These are phyloP conservation scores for Cordyceps sp. DNA, from an alignment of 2,329 filamentous ascomycete species.

Conservation along the genomic window DNA sequence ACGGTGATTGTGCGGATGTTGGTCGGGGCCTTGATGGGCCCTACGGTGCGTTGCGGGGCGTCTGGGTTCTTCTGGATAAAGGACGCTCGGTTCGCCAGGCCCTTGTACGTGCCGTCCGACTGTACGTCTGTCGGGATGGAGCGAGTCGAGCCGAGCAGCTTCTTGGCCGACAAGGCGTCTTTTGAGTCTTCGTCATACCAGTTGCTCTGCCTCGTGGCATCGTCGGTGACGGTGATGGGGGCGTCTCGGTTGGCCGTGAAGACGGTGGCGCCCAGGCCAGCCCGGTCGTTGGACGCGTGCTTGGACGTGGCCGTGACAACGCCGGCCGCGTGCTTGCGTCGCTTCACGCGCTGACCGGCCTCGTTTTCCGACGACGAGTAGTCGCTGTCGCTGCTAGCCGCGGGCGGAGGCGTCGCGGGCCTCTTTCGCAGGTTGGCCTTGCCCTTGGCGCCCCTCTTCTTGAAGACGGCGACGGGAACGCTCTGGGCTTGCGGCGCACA, in stretches of 20 bases:
- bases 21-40: conserved; percentile 73
- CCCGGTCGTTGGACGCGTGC: conserved; percentile 15
- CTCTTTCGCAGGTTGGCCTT: conserved; percentile 70
- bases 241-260: conserved; percentile 45
- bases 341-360: conserved; percentile 60
- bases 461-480: conserved; percentile 55
- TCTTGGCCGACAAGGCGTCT: conserved; percentile 29
- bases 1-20: conserved; percentile 85
- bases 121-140: conserved; percentile 11
- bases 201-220: conserved; percentile 77
- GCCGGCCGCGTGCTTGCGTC: conserved; percentile 50
- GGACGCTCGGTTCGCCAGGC: conserved; percentile 51
- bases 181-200: conserved; percentile 69
- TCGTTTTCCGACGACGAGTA: conserved; percentile 65
- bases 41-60: conserved; percentile 51
- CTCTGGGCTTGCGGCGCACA: background rate
- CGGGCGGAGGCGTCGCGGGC: conserved; percentile 59
- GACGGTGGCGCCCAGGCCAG: conserved; percentile 31
- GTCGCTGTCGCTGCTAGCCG: conserved; percentile 40
- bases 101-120: conserved; percentile 58
- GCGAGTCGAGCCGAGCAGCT: conserved; percentile 41
- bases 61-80: conserved; percentile 74
- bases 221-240: conserved; percentile 52
- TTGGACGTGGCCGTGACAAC: conserved; percentile 46
- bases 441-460: conserved; percentile 64